phyloP scores from a whole-genome alignment of 257 asterid species.

The Forsythia suspensa region DNA sequence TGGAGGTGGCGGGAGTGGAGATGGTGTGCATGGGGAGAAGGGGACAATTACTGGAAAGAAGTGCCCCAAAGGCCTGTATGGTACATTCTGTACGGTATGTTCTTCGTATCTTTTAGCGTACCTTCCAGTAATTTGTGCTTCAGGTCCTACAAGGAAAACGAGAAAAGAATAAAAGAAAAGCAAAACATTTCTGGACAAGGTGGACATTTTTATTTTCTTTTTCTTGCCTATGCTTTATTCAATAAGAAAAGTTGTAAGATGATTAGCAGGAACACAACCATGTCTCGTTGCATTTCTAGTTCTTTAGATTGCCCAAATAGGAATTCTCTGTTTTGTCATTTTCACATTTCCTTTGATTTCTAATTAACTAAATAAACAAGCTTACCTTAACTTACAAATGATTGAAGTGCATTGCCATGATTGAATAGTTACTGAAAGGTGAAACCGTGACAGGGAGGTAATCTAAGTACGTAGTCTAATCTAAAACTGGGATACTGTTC shows the following conservation, averaged over 20 bases:
- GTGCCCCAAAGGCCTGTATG: slow-evolving; percentile 92
- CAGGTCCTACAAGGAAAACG: slow-evolving; percentile 18
- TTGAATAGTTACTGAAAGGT: slow-evolving; percentile 9
- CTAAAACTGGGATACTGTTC: slow-evolving; percentile 10
- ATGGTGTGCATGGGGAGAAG: slow-evolving; percentile 73
- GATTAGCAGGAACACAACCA: slow-evolving; percentile 11
- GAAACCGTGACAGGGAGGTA: neutral
- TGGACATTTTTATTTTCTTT: neutral
- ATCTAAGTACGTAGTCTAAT: neutral
- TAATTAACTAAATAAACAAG: neutral
- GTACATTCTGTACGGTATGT: slow-evolving; percentile 90
- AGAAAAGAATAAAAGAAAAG: slow-evolving; percentile 13
- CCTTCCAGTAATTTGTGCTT: slow-evolving; percentile 20
- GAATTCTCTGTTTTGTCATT: neutral
- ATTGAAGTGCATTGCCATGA: neutral
- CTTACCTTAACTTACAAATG: slow-evolving; percentile 14
- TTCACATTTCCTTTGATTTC: slow-evolving; percentile 2
- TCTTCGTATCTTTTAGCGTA: slow-evolving; percentile 30
- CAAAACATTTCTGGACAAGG: slow-evolving; percentile 18
- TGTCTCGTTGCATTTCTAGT: slow-evolving; percentile 11
- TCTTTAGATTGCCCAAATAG: slow-evolving; percentile 7
- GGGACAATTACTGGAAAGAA: slow-evolving; percentile 89
- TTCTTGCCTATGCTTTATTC: slow-evolving; percentile 2
- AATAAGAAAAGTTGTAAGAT: neutral
- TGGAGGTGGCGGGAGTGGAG: slow-evolving; percentile 82